Evolutionary conservation across 2,329 filamentous ascomycete genomes (phyloP), one percentile per base, ranked within the genome.

Genomic region (Setomelanomma holmii): DNA sequence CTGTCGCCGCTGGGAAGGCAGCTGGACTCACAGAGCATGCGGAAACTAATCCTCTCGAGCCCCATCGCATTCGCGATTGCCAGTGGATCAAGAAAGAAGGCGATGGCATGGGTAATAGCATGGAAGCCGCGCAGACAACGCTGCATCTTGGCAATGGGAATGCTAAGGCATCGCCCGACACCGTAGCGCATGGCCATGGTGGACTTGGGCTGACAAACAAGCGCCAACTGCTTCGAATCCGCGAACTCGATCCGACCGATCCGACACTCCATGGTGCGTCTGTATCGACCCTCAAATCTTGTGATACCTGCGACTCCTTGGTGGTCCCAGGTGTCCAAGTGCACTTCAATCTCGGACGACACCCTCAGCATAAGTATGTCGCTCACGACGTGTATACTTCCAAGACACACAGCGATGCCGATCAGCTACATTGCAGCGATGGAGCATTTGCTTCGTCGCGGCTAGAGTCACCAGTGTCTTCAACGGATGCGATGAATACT

Each of bases 81-180:
- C 63, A 66, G 44, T 67, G 54, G 58, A 51, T 65, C 30, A 55
- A 58, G 34, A 63, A 64, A 48, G 55, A 68, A 59, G 65, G 61
- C 22, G 53, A 61, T 45, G 50, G 34, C 11, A 52, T 56, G 7
- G 51, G 55, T 1, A 58, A 64, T 27, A 49, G 45, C 5, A 57
- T 58, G 41, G 48, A 61, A 24, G 48, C 58, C 11, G 54, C 60
- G 8, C 58, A 60, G 36, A 58, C 53, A 40, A 38, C 35, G 12
- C 45, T 63, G 36, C 49, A 55, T 22, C 30, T 45, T n/a, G 42
- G 19, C 11, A 40, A 45, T 14, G 44, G 40, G 6, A 45, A 35
- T 12, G 47, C 51, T 40, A 45, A 36, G 16, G 34, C 34, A 36
- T 16, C n/a, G 34, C 34, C 16, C 34, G 14, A 30, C 10, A 14